Base-by-base conservation (phyloP, 441 rosid species). In the Syzygium malaccense region DNA sequence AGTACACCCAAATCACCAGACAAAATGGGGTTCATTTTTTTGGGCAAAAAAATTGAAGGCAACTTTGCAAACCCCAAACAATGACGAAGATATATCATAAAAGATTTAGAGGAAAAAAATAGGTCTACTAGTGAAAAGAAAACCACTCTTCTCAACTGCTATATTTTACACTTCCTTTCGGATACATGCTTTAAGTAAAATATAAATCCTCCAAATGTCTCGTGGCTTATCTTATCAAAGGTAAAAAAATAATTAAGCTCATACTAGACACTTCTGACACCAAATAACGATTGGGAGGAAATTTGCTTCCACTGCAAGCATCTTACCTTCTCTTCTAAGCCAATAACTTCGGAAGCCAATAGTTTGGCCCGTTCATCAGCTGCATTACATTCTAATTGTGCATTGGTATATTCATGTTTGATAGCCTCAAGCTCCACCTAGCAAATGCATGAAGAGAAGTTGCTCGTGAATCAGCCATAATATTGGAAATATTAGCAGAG, bases 321-420 rank as follows among this genome's bases (percentile, higher is more conserved):
- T 57, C 86, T 60, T 93, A 98, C 99, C 99, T 98, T 98, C 93
- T 98, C 99, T 94, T 98, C 99, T 93, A 98, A 95, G 86, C 97
- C 95, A 78, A 98, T 97, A 89, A 97, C 99, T 94, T 98, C 99
- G 84, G 99, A 94, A 89, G 99, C 99, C 93, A 98, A 92, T 91
- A 98, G 93, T 85, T 94, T 97, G 51, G 99, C 96, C 54, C 98
- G 96, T 90, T 96, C 99, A 92, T 98, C 99, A 88, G 99, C 97
- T 86, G 99, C 99, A 90, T 88, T 93, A 89, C 99, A 96, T 91
- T 98, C 99, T 53, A 97, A 94, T 88, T 90, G 96, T 85, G 95
- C 99, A 92, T 95, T 96, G 86, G 93, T 89, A 87, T 93, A 97
- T 93, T 95, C 99, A 91, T 89, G 93, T 94, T 90, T 94, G 84